These are phyloP conservation scores for Cenchrus purpureus DNA, from an alignment of 176 grass and related monocot genomes.

Conservation along the genomic window DNA sequence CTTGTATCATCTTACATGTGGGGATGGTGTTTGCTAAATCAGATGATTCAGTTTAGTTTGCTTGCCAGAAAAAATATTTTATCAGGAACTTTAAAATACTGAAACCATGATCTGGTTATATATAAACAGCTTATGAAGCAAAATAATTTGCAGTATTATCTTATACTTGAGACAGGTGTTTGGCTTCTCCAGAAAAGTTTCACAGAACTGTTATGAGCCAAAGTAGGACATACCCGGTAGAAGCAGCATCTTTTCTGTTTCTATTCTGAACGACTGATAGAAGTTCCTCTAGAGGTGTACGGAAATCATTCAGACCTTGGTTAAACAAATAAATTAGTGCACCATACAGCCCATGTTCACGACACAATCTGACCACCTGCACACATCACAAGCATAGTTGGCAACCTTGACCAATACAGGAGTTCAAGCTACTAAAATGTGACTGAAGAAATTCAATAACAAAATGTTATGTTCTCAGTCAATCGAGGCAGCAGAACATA, in stretches of 20 bases:
- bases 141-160: constrained; percentile 11
- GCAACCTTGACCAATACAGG: not conserved
- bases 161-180: not conserved
- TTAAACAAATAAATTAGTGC: constrained; percentile 99
- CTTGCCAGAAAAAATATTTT: constrained; percentile 1
- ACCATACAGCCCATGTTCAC: constrained; percentile 92
- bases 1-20: not conserved
- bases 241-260: constrained; percentile 67
- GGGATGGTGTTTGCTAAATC: not conserved
- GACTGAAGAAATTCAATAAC: not conserved
- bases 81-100: constrained; percentile 32
- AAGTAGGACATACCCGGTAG: constrained; percentile 64
- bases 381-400: constrained; percentile 39
- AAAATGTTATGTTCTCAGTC: constrained; percentile 21
- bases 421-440: constrained; percentile 26
- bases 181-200: not conserved
- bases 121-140: constrained; percentile 10
- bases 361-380: constrained; percentile 87
- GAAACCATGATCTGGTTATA: not conserved
- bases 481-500: constrained; percentile 20
- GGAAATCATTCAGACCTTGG: constrained; percentile 90
- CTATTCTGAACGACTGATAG: constrained; percentile 73
- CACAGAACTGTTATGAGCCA: constrained; percentile 16
- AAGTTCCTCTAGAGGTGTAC: constrained; percentile 94
- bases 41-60: not conserved